phyloP scores from a whole-genome alignment of 176 grass and related monocot genomes.

The Lolium multiflorum region DNA sequence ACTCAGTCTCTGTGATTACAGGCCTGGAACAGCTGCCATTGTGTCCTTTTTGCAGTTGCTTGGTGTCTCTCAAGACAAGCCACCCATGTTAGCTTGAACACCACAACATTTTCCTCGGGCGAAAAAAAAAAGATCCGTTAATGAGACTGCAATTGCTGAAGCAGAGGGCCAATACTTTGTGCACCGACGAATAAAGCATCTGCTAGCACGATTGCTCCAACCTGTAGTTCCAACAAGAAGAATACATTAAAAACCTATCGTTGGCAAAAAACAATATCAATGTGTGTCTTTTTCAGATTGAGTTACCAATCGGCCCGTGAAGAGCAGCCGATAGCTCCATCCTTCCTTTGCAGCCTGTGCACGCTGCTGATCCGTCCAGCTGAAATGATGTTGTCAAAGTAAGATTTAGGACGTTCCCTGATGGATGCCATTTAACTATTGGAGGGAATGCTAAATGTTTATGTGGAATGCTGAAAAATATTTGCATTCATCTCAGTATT shows the following conservation, averaged over 20 bases:
- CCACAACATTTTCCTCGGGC: not conserved
- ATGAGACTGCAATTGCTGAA: slow-evolving; percentile 67
- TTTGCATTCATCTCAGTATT: not conserved
- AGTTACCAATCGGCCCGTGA: slow-evolving; percentile 92
- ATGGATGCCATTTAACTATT: not conserved
- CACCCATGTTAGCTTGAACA: not conserved
- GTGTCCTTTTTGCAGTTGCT: not conserved
- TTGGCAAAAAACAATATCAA: not conserved
- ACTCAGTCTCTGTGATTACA: not conserved
- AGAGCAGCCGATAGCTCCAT: slow-evolving; percentile 71
- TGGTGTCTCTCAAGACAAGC: slow-evolving; percentile 11
- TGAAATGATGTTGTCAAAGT: slow-evolving; percentile 36
- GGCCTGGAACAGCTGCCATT: not conserved
- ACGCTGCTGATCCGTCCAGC: slow-evolving; percentile 96
- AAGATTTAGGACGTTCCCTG: not conserved
- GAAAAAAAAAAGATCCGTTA: slow-evolving; percentile 18
- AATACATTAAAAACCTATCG: not conserved
- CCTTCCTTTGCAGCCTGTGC: slow-evolving; percentile 78
- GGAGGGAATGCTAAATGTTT: not conserved
- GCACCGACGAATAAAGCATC: slow-evolving; percentile 84
- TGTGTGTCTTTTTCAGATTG: not conserved
- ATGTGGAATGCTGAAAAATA: slow-evolving; percentile 6
- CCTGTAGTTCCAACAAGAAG: slow-evolving; percentile 49
- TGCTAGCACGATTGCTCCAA: slow-evolving; percentile 71
- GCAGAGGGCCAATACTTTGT: slow-evolving; percentile 75